Evolutionary conservation across 2,329 filamentous ascomycete species (phyloP).

Genomic region (Fusarium devonianum): DNA sequence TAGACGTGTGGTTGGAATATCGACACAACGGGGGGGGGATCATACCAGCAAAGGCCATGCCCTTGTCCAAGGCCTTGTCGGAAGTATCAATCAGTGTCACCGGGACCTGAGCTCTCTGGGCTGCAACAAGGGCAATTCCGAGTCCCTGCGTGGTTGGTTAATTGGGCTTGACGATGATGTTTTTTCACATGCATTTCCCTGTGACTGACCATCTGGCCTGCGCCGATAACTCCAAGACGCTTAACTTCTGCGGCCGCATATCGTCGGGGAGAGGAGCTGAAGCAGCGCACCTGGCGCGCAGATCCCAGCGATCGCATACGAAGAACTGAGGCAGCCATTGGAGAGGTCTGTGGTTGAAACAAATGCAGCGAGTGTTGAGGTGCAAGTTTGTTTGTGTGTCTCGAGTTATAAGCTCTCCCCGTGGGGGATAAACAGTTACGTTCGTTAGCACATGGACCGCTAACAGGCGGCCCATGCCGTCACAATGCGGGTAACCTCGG

Average conservation of each 20-base stretch:
- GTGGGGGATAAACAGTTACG: slow-evolving; percentile 26
- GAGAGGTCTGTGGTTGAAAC: background rate
- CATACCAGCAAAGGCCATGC: slow-evolving; percentile 83
- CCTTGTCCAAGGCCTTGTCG: slow-evolving; percentile 85
- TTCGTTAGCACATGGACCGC: too few species aligned
- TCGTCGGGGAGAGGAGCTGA: slow-evolving; percentile 72
- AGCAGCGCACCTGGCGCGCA: slow-evolving; percentile 60
- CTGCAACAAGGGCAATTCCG: slow-evolving; percentile 93
- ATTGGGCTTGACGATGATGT: slow-evolving; percentile 1
- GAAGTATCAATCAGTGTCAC: slow-evolving; percentile 87
- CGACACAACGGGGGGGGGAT: background rate
- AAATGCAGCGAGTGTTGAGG: slow-evolving; percentile 11
- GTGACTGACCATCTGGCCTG: slow-evolving; percentile 86
- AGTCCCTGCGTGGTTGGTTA: slow-evolving; percentile 69
- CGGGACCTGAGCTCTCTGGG: slow-evolving; percentile 80
- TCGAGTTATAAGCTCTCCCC: slow-evolving; percentile 20
- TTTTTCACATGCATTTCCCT: slow-evolving; percentile 48
- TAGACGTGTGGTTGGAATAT: slow-evolving; percentile 3
- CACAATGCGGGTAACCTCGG: slow-evolving; percentile 54
- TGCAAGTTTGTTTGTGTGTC: slow-evolving; percentile 10
- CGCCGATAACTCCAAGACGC: slow-evolving; percentile 88
- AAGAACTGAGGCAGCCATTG: slow-evolving; percentile 52
- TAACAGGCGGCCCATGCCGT: slow-evolving; percentile 26
- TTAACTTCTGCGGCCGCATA: slow-evolving; percentile 75
- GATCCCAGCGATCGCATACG: slow-evolving; percentile 48